A percentile compares a stretch with the other conserved stretches of the same genome.
Conservation (phyloP, 805 yeast species). For the Myxozyma sirexii region DNA sequence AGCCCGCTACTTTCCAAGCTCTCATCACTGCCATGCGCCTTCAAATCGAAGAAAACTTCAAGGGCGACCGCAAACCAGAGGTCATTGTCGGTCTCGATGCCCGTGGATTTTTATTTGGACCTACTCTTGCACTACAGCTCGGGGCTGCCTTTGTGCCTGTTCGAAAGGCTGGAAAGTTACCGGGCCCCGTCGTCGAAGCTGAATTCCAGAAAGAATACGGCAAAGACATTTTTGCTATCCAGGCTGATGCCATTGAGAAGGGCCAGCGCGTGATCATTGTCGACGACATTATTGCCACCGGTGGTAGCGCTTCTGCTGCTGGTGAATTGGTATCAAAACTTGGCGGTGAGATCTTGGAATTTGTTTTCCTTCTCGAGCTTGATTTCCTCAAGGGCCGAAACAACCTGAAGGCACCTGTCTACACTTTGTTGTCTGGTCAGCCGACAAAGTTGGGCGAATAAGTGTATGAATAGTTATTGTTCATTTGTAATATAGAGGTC, state of each 20-base stretch:
- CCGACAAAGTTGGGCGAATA: slow-evolving; percentile 22
- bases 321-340: slow-evolving; percentile 74
- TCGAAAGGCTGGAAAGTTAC: slow-evolving; percentile 93
- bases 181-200: slow-evolving; percentile 77
- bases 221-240: slow-evolving; percentile 83
- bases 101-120: slow-evolving; percentile 96
- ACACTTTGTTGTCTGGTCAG: slow-evolving; percentile 64
- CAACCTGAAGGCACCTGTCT: slow-evolving; percentile 81
- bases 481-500: not conserved
- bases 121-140: slow-evolving; percentile 85
- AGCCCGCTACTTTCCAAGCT: slow-evolving; percentile 78
- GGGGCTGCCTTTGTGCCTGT: slow-evolving; percentile 93
- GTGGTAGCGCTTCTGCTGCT: slow-evolving; percentile 95
- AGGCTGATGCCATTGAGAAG: slow-evolving; percentile 73
- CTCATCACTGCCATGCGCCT: slow-evolving; percentile 77
- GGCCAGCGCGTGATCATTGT: slow-evolving; percentile 84
- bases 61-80: slow-evolving; percentile 65
- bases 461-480: not conserved
- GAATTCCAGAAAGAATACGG: slow-evolving; percentile 91
- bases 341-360: slow-evolving; percentile 76
- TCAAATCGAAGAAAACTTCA: slow-evolving; percentile 61
- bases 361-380: slow-evolving; percentile 88
- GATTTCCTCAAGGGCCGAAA: slow-evolving; percentile 94
- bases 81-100: slow-evolving; percentile 94
- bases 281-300: slow-evolving; percentile 94